phyloP scores from a whole-genome alignment of 345 rosid genomes.

The Ailanthus altissimus region DNA sequence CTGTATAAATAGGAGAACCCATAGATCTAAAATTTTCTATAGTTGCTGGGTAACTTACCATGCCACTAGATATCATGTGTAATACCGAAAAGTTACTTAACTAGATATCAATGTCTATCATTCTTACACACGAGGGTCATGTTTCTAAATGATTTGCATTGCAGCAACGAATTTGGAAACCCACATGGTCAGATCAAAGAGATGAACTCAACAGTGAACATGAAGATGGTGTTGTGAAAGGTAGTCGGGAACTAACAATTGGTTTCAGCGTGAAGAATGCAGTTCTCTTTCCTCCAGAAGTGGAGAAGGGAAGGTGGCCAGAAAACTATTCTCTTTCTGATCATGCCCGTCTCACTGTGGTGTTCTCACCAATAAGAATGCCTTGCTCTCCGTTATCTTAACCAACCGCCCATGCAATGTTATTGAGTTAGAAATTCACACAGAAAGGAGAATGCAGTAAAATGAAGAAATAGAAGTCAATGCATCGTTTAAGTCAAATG shows the following conservation, averaged over 20 bases:
- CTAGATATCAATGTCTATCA: not conserved
- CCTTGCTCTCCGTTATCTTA: slow-evolving; percentile 47
- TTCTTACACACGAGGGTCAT: slow-evolving; percentile 3
- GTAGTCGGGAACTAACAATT: slow-evolving; percentile 53
- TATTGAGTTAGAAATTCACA: not conserved
- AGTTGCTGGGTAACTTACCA: too few relatives aligned
- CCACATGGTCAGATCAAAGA: slow-evolving; percentile 51
- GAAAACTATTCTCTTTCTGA: slow-evolving; percentile 76
- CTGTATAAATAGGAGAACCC: too few relatives aligned
- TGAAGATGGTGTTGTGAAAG: slow-evolving; percentile 32
- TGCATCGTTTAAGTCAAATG: not conserved
- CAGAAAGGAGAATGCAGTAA: not conserved
- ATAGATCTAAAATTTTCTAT: too few relatives aligned
- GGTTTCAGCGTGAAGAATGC: slow-evolving; percentile 76
- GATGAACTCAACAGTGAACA: slow-evolving; percentile 33
- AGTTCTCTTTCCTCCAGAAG: slow-evolving; percentile 74
- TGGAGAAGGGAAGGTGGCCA: slow-evolving; percentile 75
- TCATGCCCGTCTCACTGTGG: slow-evolving; percentile 74
- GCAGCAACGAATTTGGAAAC: slow-evolving; percentile 87
- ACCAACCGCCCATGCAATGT: slow-evolving; percentile 7
- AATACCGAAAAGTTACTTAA: not conserved
- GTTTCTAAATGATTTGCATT: slow-evolving; percentile 18
- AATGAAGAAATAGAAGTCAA: not conserved
- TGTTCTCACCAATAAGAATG: slow-evolving; percentile 69
- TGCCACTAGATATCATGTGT: too few relatives aligned